Base-by-base conservation (phyloP, 148 eudicot genomes). In the Rhododendron simsii region DNA sequence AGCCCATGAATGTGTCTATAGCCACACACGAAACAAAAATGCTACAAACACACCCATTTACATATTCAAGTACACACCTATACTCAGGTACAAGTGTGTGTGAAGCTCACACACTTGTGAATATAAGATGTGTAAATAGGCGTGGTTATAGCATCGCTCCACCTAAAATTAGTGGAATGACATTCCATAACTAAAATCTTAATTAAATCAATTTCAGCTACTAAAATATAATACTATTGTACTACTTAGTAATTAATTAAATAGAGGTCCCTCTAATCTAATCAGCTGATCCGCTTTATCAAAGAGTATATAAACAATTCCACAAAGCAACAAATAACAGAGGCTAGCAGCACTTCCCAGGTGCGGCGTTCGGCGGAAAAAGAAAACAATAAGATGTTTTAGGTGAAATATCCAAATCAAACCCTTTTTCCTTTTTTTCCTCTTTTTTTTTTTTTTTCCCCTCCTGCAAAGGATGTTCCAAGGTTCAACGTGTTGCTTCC, bases 301-400 rank as follows among this genome's bases (percentile, higher is more conserved):
- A 30, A 13, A 63, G 30, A 28, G 18, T 11, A 30, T 67, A 81
- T 69, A 81, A 48, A 81, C 15, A 87, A 77, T 86, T 85, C 71
- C 82, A 87, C 82, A 91, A 94, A 92, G 84, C 81, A 90, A 89
- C 89, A 89, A 89, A 89, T 33, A 83, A 28, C 16, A 69, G 37
- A 28, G 16, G 37, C 15, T 69, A 13, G 77, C 89, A 92, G 91
- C 89, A 94, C 93, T 92, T 92, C 93, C 93, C 86, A 93, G 91
- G 95, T 91, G 95, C 99, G 98, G 98, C 99, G 97, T 91, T 93
- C 99, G 98, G 99, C 98, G 99, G 92, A 91, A 89, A 91, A 89
- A 18, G 4, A 53, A 53, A 53, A 2, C 12, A 50, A 55, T 47
- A 12, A 11, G 12, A 48, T 23, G 75, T 71, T 61, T 78, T 69